These are phyloP conservation scores for Ilex aquifolium DNA, from an alignment of 257 asterid genomes.

Conservation along the genomic window DNA sequence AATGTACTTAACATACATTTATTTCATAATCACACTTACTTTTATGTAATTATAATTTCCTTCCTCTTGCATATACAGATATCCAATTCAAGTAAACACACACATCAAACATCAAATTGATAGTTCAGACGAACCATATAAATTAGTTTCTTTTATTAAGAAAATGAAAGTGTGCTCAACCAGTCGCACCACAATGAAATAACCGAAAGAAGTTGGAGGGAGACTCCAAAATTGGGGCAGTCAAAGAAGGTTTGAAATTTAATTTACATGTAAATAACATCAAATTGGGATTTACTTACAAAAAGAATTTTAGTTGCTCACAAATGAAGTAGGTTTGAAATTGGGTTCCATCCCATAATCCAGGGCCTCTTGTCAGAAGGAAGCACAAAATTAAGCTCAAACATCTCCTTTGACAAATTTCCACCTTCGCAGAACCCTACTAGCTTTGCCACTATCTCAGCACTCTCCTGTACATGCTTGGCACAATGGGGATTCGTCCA, in stretches of 20 bases:
- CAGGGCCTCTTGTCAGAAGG: slow-evolving; percentile 84
- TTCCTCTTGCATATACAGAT: too few relatives aligned
- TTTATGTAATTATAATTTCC: too few relatives aligned
- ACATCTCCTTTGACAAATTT: slow-evolving; percentile 82
- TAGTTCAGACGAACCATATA: too few relatives aligned
- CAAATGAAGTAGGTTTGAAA: slow-evolving; percentile 69
- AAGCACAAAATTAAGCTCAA: slow-evolving; percentile 77
- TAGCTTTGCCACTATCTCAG: slow-evolving; percentile 82
- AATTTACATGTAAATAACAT: slow-evolving; percentile 6
- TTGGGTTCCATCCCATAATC: slow-evolving; percentile 87
- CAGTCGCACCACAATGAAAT: too few relatives aligned
- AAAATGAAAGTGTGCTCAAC: too few relatives aligned
- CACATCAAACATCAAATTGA: too few relatives aligned
- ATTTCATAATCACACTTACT: too few relatives aligned
- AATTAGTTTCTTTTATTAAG: slow-evolving; percentile 16
- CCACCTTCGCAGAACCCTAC: slow-evolving; percentile 79
- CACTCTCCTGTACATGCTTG: slow-evolving; percentile 71
- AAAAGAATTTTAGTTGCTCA: slow-evolving; percentile 35
- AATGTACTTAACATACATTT: too few relatives aligned
- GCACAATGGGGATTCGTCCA: slow-evolving; percentile 74
- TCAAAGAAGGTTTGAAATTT: slow-evolving; percentile 9
- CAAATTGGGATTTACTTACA: slow-evolving; percentile 23
- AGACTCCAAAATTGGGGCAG: slow-evolving; percentile 21
- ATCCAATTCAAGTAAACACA: too few relatives aligned
- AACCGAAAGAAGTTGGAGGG: too few relatives aligned